Percentiles rank a stretch among this genome's conserved stretches.
phyloP scores from a whole-genome alignment of 345 rosid species.

The Cardamine occulta region DNA sequence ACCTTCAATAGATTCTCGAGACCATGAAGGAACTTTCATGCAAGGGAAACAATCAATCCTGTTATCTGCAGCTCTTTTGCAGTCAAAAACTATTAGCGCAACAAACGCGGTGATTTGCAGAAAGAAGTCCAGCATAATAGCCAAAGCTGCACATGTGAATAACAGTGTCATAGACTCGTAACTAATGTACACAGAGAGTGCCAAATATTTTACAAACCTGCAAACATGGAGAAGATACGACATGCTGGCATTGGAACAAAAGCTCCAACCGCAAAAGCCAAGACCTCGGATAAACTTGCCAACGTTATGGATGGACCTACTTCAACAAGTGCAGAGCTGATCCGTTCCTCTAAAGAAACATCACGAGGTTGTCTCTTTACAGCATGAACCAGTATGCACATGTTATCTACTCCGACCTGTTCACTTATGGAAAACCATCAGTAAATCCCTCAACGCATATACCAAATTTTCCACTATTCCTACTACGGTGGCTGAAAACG shows the following conservation, averaged over 20 bases:
- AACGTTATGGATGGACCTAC: conserved; percentile 97
- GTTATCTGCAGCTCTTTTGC: conserved; percentile 72
- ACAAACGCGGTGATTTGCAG: conserved; percentile 98
- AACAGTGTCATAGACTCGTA: conserved; percentile 35
- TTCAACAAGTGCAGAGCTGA: conserved; percentile 94
- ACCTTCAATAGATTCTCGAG: conserved; percentile 79
- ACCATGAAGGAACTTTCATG: conserved; percentile 57
- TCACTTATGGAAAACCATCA: conserved; percentile 15
- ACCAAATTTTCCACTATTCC: conserved; percentile 25
- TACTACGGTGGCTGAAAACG: conserved; percentile 24
- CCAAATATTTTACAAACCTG: conserved; percentile 56
- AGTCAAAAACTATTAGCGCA: conserved; percentile 88
- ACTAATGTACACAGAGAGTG: conserved; percentile 14
- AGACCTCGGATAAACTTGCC: conserved; percentile 93
- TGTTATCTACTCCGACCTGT: conserved; percentile 98
- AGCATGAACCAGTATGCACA: conserved; percentile 98
- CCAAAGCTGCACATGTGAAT: conserved; percentile 68
- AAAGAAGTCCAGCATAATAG: conserved; percentile 90
- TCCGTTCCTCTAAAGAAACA: conserved; percentile 77
- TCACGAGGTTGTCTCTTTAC: conserved; percentile 82
- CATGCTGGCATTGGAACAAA: conserved; percentile 98
- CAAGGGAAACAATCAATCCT: conserved; percentile 98
- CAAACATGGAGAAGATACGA: conserved; percentile 96
- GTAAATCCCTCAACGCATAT: conserved; percentile 16
- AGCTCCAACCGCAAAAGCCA: conserved; percentile 97